A percentile compares a stretch with the other conserved stretches of the same genome.
phyloP scores from a whole-genome alignment of 495 filamentous ascomycete species.

The Trichoderma erinaceum region DNA sequence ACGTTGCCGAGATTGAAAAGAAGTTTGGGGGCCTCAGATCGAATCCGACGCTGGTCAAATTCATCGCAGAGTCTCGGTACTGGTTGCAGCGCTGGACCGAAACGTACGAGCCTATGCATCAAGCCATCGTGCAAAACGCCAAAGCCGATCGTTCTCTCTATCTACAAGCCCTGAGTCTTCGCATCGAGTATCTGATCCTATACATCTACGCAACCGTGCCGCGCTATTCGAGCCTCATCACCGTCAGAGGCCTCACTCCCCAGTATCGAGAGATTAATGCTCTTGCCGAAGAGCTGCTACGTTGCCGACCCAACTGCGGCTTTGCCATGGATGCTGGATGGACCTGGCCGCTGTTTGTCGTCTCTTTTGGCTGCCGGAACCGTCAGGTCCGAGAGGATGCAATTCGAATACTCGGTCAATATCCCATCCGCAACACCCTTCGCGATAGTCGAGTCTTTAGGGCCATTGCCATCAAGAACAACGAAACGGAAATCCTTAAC shows the following conservation, averaged over 20 bases:
- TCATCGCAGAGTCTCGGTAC: conserved; percentile 32
- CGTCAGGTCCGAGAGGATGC: background rate
- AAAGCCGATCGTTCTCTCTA: background rate
- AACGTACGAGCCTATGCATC: conserved; percentile 18
- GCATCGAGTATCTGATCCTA: conserved; percentile 16
- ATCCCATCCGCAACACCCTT: conserved; percentile 16
- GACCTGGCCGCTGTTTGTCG: conserved; percentile 15
- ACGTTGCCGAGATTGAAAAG: background rate
- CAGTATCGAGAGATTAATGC: conserved; percentile 15
- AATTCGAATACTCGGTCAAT: conserved; percentile 14
- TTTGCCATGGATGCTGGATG: conserved; percentile 16
- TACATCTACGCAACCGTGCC: conserved; percentile 14
- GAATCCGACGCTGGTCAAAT: conserved; percentile 20
- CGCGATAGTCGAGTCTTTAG: conserved; percentile 12
- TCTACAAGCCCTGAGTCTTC: conserved; percentile 6
- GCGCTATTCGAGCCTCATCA: conserved; percentile 10
- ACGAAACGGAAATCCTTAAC: conserved; percentile 2
- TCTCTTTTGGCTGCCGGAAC: conserved; percentile 13
- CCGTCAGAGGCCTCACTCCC: conserved; percentile 14
- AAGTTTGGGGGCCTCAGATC: background rate
- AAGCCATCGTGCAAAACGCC: background rate
- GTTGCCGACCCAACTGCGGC: conserved; percentile 14
- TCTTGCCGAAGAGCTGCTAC: conserved; percentile 9
- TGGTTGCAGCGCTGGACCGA: conserved; percentile 20
- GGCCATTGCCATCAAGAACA: conserved; percentile 15